phyloP scores from a whole-genome alignment of 192 early-diverging fungal genomes.

The Backusella mclennaniae region DNA sequence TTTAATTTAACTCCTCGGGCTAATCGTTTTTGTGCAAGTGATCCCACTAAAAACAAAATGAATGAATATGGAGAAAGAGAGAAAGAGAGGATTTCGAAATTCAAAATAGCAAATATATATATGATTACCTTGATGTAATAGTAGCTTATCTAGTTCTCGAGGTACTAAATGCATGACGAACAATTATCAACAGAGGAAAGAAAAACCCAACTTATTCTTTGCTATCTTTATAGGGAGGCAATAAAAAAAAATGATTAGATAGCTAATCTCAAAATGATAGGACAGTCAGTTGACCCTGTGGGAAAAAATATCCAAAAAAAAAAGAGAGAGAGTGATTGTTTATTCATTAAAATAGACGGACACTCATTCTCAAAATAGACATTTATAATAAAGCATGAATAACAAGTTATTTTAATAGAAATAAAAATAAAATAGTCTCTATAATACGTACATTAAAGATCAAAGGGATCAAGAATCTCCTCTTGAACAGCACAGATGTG shows the following conservation, averaged over 20 bases:
- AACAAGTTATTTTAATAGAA: no score
- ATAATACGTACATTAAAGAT: no score
- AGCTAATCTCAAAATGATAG: neutral
- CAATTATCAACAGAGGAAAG: neutral
- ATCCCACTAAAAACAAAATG: slow-evolving; percentile 55
- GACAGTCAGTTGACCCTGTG: slow-evolving; percentile 1
- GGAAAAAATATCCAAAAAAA: neutral
- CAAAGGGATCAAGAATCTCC: no score
- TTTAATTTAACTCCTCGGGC: slow-evolving; percentile 89
- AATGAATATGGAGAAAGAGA: neutral
- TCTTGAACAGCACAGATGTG: no score
- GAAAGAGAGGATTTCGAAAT: neutral
- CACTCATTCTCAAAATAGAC: no score
- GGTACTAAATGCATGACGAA: slow-evolving; percentile 75
- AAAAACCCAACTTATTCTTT: neutral
- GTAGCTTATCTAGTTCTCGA: slow-evolving; percentile 91
- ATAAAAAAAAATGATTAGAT: neutral
- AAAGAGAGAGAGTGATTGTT: neutral
- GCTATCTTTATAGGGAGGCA: neutral
- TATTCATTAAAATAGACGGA: neutral
- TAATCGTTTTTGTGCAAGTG: slow-evolving; percentile 86
- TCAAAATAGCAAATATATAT: neutral
- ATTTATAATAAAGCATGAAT: no score
- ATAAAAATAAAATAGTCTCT: no score
- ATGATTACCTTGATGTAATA: slow-evolving; percentile 66